Base-by-base conservation (phyloP, 2,329 filamentous ascomycete species). In the Aspergillus japonicus region DNA sequence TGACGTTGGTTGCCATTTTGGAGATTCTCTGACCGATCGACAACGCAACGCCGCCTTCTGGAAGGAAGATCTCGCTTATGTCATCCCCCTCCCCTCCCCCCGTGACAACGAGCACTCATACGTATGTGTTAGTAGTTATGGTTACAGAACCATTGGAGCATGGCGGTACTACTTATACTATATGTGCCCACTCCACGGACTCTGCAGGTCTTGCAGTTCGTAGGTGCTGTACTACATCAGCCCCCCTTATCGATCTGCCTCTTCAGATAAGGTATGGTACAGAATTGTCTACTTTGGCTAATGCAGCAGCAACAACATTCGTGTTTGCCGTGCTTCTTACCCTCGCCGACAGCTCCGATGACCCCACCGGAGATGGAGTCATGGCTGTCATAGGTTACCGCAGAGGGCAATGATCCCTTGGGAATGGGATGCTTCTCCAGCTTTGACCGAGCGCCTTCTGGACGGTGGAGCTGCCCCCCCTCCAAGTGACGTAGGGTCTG, bases 321-420 rank as follows among this genome's bases (percentile, higher is more conserved):
- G 23, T 39, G 23, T 47, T 26, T 12, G 21, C 35, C 33, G n/a
- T 35, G 42, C 29, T 47, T 26, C 21, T 42, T 47, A 47, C 47
- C 47, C 47, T 47, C 24, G 39, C 51, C 52, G 52, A 14, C 24
- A 19, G n/a, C 42, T 47, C 39, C 42, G n/a, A 47, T n/a, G 10
- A 55, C 53, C 53, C 53, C 53, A 55, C 53, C 42, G 24, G 24
- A 50, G 26, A 44, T 47, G 44, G 53, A 48, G 53, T 48, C 42
- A 47, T 55, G 21, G 42, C 53, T 55, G 53, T 48, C 53, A 55
- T 55, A 55, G 53, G 53, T 47, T 21, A 29, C 19, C 23, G 24
- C 29, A 47, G 16, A 29, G 16, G 39, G 26, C 16, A 47, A 47
- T 24, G 24, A 50, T 50, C 14, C 48, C 29, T 26, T n/a, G 48